Base-by-base conservation (phyloP, 768 basidiomycete species). In the Amanita rubescens region DNA sequence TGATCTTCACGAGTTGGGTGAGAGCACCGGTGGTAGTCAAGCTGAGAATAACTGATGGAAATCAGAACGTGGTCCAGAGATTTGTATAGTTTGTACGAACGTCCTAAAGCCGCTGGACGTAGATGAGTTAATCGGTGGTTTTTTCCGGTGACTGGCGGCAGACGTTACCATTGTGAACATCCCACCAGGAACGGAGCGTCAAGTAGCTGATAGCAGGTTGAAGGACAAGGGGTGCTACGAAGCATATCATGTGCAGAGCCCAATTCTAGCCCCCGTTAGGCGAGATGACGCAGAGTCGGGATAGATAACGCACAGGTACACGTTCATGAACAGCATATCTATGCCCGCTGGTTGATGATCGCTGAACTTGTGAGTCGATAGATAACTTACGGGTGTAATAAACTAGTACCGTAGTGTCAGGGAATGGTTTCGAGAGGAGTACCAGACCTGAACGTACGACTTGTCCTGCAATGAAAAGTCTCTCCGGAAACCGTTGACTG, bases 151-250 rank as follows among this genome's bases (percentile, higher is more conserved):
- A 59, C 50, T 51, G 49, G 47, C 45, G 42, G 62, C 65, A 30
- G 63, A 56, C 56, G 69, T 65, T 58, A 69, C 86, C 75, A 61
- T 81, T 85, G 63, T 96, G 94, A 27, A 87, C 71, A 62, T 96
- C 94, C 93, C 94, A 97, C 73, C 82, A 83, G 2, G 83, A 86
- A n/a, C 86, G 79, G 25, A 91, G 72, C 19, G 90, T 85, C 12
- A 88, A 46, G 19, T 82, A 54, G 59, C 90, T 89, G 59, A 94
- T 76, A 17, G 82, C 58, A 17, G 84, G 75, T 62, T 90, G 82
- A 39, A 92, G 69, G 42, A 82, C 61, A 19, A 90, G 64, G 0
- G 94, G 94, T 2, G 88, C 75, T 2, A 84, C 79, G 51, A 78
- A 67, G 49, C 69, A 69, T 48, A 84, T 80, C 11, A 81, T 57